Conservation (phyloP, 1,139 yeast species). For the Sugiyamaella paludigena region DNA sequence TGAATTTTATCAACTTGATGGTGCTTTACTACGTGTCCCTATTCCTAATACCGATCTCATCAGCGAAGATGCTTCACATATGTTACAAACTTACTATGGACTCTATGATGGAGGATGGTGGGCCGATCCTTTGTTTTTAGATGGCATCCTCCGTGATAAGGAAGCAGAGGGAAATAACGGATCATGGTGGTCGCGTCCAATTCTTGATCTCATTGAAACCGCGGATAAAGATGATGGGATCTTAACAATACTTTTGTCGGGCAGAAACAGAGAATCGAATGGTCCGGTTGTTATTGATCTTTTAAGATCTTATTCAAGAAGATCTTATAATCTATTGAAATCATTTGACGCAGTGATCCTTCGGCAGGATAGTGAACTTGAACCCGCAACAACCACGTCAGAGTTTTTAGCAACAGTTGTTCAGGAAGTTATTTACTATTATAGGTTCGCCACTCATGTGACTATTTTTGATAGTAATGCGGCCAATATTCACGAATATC, state of each 20-base stretch:
- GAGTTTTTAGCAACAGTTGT: not conserved
- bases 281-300: slow-evolving; percentile 23
- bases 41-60: slow-evolving; percentile 43
- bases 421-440: not conserved
- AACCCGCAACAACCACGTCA: not conserved
- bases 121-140: slow-evolving; percentile 40
- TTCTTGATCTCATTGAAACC: slow-evolving; percentile 36
- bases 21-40: slow-evolving; percentile 47
- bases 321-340: not conserved
- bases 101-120: slow-evolving; percentile 49
- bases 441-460: not conserved
- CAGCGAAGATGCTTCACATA: slow-evolving; percentile 33
- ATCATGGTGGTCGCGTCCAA: slow-evolving; percentile 45
- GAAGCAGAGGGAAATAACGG: slow-evolving; percentile 34
- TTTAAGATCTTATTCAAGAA: not conserved
- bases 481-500: slow-evolving; percentile 31
- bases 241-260: slow-evolving; percentile 44
- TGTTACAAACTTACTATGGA: slow-evolving; percentile 30
- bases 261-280: slow-evolving; percentile 34
- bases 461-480: slow-evolving; percentile 40
- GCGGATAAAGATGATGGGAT: slow-evolving; percentile 39
- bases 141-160: slow-evolving; percentile 34
- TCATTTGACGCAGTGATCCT: slow-evolving; percentile 42
- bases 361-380: slow-evolving; percentile 28
- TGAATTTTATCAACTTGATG: slow-evolving; percentile 47